phyloP scores from a whole-genome alignment of 495 filamentous ascomycete genomes.

The Penicillium robsamsonii region DNA sequence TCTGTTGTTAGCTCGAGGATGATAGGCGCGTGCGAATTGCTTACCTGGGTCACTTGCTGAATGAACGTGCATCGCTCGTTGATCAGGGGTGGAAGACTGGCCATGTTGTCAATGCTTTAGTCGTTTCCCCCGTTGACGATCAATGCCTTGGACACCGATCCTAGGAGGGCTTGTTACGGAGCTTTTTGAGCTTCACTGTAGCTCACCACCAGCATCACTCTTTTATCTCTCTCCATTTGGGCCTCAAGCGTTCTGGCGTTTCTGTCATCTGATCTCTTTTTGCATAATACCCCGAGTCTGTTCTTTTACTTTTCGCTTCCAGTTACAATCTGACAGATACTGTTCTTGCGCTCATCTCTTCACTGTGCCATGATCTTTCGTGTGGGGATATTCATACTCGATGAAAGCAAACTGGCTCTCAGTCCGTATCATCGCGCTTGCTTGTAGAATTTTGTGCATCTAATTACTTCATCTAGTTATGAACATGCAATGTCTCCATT shows the following conservation, averaged over 20 bases:
- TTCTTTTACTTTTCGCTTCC: constrained; percentile 9
- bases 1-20: constrained; percentile 36
- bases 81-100: constrained; percentile 74
- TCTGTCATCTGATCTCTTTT: constrained; percentile 18
- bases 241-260: constrained; percentile 26
- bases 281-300: constrained; percentile 43
- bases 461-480: not conserved
- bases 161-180: not conserved
- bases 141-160: not conserved
- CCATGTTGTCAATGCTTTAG: constrained; percentile 76
- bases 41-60: constrained; percentile 77
- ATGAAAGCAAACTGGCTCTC: not conserved
- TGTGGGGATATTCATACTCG: not conserved
- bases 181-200: not conserved
- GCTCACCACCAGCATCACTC: not conserved
- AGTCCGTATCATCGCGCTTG: not conserved
- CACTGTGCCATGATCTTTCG: constrained; percentile 15
- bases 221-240: constrained; percentile 2
- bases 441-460: not conserved
- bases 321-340: not conserved
- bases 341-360: not conserved
- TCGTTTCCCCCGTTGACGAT: constrained; percentile 47
- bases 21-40: constrained; percentile 62
- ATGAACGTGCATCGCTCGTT: constrained; percentile 59
- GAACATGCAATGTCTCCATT: not conserved